Evolutionary conservation across 345 rosid genomes (phyloP).

Genomic region (Eucalyptus dawsonii): DNA sequence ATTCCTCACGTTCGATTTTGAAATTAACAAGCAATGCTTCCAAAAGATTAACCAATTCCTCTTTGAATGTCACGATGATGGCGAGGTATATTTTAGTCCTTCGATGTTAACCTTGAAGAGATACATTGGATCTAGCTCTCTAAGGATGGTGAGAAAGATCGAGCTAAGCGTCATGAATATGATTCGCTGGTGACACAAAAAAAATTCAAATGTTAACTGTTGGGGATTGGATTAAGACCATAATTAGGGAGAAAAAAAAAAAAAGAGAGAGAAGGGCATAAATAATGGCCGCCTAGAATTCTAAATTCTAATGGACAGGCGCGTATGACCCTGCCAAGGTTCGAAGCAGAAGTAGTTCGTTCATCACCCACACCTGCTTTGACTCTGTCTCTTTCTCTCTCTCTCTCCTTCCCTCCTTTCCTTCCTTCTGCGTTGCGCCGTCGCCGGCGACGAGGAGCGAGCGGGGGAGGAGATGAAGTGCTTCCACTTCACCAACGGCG

Average conservation of each 20-base stretch:
- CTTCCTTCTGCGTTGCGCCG: not conserved
- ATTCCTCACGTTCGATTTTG: not conserved
- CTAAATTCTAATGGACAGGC: not conserved
- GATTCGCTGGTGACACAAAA: not conserved
- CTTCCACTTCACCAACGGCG: constrained; percentile 85
- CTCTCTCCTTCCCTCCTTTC: not conserved
- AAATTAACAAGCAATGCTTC: not conserved
- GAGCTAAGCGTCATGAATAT: not conserved
- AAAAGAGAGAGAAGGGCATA: not conserved
- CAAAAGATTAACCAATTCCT: not conserved
- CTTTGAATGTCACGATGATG: not conserved
- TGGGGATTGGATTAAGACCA: not conserved
- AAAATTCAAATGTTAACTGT: not conserved
- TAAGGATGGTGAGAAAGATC: too few relatives aligned
- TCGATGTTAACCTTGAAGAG: not conserved
- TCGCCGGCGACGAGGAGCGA: not conserved
- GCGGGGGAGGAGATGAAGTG: constrained; percentile 53
- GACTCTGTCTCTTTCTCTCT: not conserved
- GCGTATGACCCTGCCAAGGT: not conserved
- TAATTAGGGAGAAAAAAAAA: not conserved
- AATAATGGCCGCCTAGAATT: not conserved
- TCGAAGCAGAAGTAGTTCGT: not conserved
- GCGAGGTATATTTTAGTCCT: not conserved
- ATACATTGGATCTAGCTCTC: too few relatives aligned
- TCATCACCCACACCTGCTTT: not conserved